These are phyloP conservation scores for Lichtheimia ramosa DNA, from an alignment of 371 early-diverging fungal genomes.

Conservation along the genomic window DNA sequence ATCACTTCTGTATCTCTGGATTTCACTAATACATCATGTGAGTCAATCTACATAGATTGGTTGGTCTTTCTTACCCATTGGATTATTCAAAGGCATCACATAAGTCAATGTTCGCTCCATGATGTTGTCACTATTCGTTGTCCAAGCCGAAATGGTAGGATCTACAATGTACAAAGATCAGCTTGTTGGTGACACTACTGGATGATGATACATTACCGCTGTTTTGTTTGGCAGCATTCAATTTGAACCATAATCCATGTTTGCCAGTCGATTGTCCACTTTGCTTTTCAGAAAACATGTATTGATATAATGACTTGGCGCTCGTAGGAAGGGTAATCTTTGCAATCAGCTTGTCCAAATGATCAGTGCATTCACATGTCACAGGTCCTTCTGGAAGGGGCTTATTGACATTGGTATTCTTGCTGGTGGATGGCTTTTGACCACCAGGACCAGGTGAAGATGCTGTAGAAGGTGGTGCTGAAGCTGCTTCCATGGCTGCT, in stretches of 20 bases:
- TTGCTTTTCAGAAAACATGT: constrained; percentile 51
- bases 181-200: too few species aligned
- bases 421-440: background rate
- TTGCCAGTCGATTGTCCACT: constrained; percentile 14
- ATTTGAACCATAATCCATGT: constrained; percentile 39
- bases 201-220: constrained; percentile 21
- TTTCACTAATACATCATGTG: constrained; percentile 29
- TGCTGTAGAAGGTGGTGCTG: background rate
- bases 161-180: constrained; percentile 5
- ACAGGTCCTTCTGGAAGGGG: constrained; percentile 45
- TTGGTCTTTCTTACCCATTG: constrained; percentile 34
- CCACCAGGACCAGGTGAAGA: background rate
- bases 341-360: constrained; percentile 61
- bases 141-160: constrained; percentile 25
- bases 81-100: constrained; percentile 56
- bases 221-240: constrained; percentile 41
- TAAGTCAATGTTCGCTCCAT: constrained; percentile 45
- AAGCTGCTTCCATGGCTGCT: constrained; percentile 30
- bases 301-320: constrained; percentile 56
- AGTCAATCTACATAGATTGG: background rate
- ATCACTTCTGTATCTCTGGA: constrained; percentile 55
- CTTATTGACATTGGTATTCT: background rate
- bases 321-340: constrained; percentile 47
- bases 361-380: constrained; percentile 63
- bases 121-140: constrained; percentile 13